phyloP scores from a whole-genome alignment of 208 protist species.

The Trypanosoma boissoni region DNA sequence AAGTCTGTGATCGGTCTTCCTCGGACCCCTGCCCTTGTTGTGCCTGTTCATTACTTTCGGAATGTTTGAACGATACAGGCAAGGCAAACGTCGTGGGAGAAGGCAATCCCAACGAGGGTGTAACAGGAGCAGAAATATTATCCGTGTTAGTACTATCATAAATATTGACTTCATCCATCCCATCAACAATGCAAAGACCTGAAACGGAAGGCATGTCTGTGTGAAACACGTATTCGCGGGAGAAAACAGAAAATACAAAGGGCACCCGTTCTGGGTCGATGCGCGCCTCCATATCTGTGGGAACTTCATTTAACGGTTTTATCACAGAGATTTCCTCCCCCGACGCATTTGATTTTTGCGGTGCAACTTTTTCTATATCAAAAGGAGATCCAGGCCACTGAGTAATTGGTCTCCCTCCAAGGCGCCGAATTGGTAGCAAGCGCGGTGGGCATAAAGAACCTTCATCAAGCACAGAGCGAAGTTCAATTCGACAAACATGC shows the following conservation, averaged over 20 bases:
- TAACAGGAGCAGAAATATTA: not conserved
- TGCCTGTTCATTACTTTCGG: no score
- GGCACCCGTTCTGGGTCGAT: conserved; percentile 15
- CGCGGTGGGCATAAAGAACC: conserved; percentile 1
- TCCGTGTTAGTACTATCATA: not conserved
- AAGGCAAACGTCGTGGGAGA: no score
- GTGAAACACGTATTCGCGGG: conserved; percentile 26
- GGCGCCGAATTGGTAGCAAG: not conserved
- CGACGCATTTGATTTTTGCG: not conserved
- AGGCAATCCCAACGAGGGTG: no score
- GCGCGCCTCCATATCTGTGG: not conserved
- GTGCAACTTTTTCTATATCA: not conserved
- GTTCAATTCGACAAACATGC: conserved; percentile 58
- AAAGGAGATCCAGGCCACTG: conserved; percentile 28
- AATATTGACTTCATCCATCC: not conserved
- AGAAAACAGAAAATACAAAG: conserved; percentile 28
- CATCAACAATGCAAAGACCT: conserved; percentile 21
- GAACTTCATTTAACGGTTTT: not conserved
- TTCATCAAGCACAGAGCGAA: conserved; percentile 13
- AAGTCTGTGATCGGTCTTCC: not conserved
- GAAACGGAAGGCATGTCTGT: conserved; percentile 24
- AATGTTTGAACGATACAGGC: no score
- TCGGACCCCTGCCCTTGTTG: not conserved
- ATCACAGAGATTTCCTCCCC: not conserved
- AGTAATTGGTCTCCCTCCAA: not conserved